Percentiles rank a stretch among this genome's conserved stretches.
These are phyloP conservation scores for Tricholoma matsutake DNA, from an alignment of 768 basidiomycete species.

Conservation along the genomic window DNA sequence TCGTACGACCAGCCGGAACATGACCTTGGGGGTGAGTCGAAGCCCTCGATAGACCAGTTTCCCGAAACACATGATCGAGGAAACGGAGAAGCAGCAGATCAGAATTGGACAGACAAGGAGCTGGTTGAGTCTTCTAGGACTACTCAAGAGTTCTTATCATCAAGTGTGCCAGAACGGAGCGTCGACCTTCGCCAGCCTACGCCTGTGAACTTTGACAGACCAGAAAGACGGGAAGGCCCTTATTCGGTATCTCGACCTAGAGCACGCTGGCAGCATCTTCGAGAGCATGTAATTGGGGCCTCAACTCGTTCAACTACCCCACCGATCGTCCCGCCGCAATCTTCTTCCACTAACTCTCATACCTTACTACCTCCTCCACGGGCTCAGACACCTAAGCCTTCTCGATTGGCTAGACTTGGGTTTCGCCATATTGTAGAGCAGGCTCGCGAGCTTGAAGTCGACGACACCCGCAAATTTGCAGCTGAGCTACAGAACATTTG, in stretches of 20 bases:
- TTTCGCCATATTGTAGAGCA: slow-evolving; percentile 68
- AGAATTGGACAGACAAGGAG: slow-evolving; percentile 12
- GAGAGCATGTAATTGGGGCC: slow-evolving; percentile 49
- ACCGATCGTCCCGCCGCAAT: slow-evolving; percentile 22
- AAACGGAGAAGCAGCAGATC: background rate
- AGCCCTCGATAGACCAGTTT: slow-evolving; percentile 6
- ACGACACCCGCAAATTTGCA: slow-evolving; percentile 48
- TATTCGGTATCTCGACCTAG: slow-evolving; percentile 38
- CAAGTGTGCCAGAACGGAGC: slow-evolving; percentile 8
- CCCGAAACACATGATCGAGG: slow-evolving; percentile 5
- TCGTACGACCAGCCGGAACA: slow-evolving; percentile 2
- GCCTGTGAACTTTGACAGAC: slow-evolving; percentile 13
- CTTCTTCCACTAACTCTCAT: slow-evolving; percentile 20
- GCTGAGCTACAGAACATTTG: slow-evolving; percentile 58
- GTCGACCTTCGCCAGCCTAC: slow-evolving; percentile 7
- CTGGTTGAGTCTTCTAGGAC: slow-evolving; percentile 5
- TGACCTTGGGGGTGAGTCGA: slow-evolving; percentile 1
- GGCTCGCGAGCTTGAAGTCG: slow-evolving; percentile 46
- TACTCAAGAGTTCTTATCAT: background rate
- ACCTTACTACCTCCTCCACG: slow-evolving; percentile 20
- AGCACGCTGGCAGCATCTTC: slow-evolving; percentile 50
- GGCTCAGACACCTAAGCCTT: slow-evolving; percentile 45
- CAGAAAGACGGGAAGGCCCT: slow-evolving; percentile 46
- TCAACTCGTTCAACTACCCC: slow-evolving; percentile 25
- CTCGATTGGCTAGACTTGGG: slow-evolving; percentile 48